phyloP scores from a whole-genome alignment of 805 yeast genomes.

The Saccharomyces jurei region DNA sequence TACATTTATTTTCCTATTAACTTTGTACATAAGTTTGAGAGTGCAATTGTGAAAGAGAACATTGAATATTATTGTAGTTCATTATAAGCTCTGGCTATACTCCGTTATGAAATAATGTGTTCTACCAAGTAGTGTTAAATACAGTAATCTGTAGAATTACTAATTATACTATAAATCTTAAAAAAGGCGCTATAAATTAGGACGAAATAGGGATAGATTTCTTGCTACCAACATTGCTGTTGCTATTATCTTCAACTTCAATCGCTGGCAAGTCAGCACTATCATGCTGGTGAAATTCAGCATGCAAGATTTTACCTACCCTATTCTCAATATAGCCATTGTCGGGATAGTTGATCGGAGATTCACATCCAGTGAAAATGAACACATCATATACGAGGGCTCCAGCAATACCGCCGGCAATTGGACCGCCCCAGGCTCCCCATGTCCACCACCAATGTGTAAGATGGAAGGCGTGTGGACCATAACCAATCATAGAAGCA shows the following conservation, averaged over 20 bases:
- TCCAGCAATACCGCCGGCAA: constrained; percentile 38
- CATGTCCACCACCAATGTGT: constrained; percentile 31
- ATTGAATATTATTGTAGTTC: too few relatives aligned
- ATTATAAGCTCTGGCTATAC: too few relatives aligned
- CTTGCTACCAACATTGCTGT: constrained; percentile 1
- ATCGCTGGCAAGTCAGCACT: not conserved
- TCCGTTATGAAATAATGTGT: too few relatives aligned
- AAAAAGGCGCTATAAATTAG: too few relatives aligned
- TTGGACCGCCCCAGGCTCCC: constrained; percentile 34
- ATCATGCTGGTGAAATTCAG: constrained; percentile 1
- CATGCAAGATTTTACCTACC: constrained; percentile 7
- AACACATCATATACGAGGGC: constrained; percentile 38
- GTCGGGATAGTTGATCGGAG: constrained; percentile 35
- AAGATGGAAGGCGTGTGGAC: constrained; percentile 14
- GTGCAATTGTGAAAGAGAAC: too few relatives aligned
- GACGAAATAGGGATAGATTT: not conserved
- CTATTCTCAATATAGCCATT: constrained; percentile 15
- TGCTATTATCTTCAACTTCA: not conserved
- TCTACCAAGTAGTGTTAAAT: too few relatives aligned
- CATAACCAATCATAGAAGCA: constrained; percentile 37
- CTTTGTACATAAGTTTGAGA: too few relatives aligned
- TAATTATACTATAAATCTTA: too few relatives aligned
- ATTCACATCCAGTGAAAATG: constrained; percentile 37
- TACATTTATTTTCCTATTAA: too few relatives aligned
- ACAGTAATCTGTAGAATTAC: not conserved